Percentiles rank a stretch among this genome's conserved stretches.
Conservation (phyloP, 1,284 basidiomycete genomes). For the Tilletiopsis washingtonensis region DNA sequence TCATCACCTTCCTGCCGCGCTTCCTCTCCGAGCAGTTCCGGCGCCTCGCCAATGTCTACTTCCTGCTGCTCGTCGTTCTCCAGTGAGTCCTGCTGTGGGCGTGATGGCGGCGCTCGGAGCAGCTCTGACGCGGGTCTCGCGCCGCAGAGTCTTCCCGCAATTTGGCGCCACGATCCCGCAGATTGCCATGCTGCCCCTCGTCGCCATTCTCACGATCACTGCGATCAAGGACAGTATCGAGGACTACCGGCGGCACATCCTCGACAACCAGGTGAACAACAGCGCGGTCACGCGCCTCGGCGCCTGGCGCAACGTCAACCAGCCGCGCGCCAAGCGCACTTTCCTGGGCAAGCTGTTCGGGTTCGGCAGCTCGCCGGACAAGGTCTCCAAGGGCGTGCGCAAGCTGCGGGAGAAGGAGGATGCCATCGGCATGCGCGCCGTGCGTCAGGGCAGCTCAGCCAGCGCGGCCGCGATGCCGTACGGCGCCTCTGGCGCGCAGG, state of each 20-base stretch:
- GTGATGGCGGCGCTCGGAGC: neutral
- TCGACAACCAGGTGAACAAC: slow-evolving; percentile 88
- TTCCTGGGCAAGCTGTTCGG: slow-evolving; percentile 70
- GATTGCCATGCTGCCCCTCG: slow-evolving; percentile 75
- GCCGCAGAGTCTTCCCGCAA: slow-evolving; percentile 63
- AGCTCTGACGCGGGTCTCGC: neutral
- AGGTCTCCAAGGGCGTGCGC: slow-evolving; percentile 73
- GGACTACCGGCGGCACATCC: slow-evolving; percentile 74
- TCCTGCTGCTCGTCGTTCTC: slow-evolving; percentile 71
- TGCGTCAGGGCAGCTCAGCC: neutral
- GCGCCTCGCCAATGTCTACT: slow-evolving; percentile 86
- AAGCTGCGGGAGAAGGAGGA: slow-evolving; percentile 75
- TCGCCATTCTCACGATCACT: slow-evolving; percentile 79
- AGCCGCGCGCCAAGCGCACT: slow-evolving; percentile 65
- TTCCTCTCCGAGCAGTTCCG: slow-evolving; percentile 44
- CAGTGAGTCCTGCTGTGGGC: slow-evolving; percentile 50
- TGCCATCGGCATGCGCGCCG: slow-evolving; percentile 46
- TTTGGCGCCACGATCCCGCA: slow-evolving; percentile 81
- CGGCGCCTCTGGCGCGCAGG: neutral
- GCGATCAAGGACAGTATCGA: slow-evolving; percentile 91
- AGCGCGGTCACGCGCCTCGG: slow-evolving; percentile 77
- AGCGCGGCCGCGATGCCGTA: neutral
- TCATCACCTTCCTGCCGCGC: slow-evolving; percentile 74
- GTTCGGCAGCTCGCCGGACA: slow-evolving; percentile 48
- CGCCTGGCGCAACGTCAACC: slow-evolving; percentile 83